Base-by-base conservation (phyloP, 2,329 filamentous ascomycete species). In the Colletotrichum horii region DNA sequence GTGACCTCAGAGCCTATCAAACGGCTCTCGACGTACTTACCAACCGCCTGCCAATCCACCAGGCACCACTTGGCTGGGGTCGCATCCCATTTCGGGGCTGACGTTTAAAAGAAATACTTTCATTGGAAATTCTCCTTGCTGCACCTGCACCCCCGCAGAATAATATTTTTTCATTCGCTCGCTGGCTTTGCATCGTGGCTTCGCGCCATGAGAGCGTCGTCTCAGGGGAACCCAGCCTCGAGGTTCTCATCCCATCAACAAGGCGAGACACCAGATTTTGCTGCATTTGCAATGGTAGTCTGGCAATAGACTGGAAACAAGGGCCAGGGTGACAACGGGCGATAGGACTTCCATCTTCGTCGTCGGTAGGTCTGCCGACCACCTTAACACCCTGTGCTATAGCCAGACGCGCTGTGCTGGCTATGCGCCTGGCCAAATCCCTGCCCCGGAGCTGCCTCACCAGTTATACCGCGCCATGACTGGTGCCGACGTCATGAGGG, bases 1-100 rank as follows among this genome's bases (percentile, higher is more conserved):
- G 43, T 62, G 66, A 66, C 32, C 70, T 77, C 70, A 64, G 71
- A 78, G 76, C 78, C 79, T 78, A 77, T 77, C 75, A 74, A 65
- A 68, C 26, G 19, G 52, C 55, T 32, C 62, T 56, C 60, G 65
- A 43, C 65, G 32, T 66, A 58, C 60, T 43, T 48, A 55, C 64
- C 64, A 71, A 55, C 75, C 71, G 61, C 66, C 74, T 66, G 38
- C 52, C 55, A 71, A 48, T 36, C 66, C 58, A 60, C 43, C 55
- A 61, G 60, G 43, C 64, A 65, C 34, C 24, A 30, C 60, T 70
- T 60, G 28, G 38, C 52, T 66, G 60, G 65, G 71, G 60, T 76
- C 48, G 74, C 38, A 74, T 66, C 26, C 60, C 52, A 55, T 70
- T 62, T 60, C 28, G 60, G 66, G 74, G 71, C 74, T 76, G 71